Conservation (phyloP, 2,329 filamentous ascomycete species). For the Daldinia eschscholtzii region DNA sequence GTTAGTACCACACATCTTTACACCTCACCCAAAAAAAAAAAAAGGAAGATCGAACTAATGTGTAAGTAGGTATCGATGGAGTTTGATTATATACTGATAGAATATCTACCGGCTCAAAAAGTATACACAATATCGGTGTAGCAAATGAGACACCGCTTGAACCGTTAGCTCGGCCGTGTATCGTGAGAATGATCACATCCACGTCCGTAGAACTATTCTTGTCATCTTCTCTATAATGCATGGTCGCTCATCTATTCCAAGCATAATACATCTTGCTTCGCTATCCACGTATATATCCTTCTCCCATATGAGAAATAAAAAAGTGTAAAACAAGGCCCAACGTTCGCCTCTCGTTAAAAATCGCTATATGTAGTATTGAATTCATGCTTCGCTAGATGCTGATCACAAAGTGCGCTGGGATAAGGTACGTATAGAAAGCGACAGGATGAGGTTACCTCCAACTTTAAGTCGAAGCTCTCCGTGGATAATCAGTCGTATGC, state of each 20-base stretch:
- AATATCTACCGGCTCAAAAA: slow-evolving; percentile 28
- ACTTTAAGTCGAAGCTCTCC: not conserved
- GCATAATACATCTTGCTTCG: slow-evolving; percentile 6
- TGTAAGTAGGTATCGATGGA: slow-evolving; percentile 18
- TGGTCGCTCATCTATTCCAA: slow-evolving; percentile 32
- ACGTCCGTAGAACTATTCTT: slow-evolving; percentile 14
- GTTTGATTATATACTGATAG: slow-evolving; percentile 46
- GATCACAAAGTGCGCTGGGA: slow-evolving; percentile 9
- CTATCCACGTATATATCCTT: slow-evolving; percentile 12
- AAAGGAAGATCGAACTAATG: not conserved
- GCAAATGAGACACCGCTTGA: slow-evolving; percentile 2
- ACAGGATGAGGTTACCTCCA: not conserved
- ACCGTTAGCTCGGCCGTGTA: not conserved
- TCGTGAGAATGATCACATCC: slow-evolving; percentile 17
- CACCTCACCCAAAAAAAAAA: not conserved
- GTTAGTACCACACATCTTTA: not conserved
- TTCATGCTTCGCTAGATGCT: slow-evolving; percentile 27
- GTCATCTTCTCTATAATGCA: slow-evolving; percentile 30
- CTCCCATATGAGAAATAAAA: slow-evolving; percentile 15
- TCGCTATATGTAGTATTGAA: slow-evolving; percentile 25
- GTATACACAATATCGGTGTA: slow-evolving; percentile 32
- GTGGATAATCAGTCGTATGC: not conserved
- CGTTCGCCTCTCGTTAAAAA: slow-evolving; percentile 19
- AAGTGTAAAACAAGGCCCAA: slow-evolving; percentile 17
- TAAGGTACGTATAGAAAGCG: slow-evolving; percentile 23